phyloP scores from a whole-genome alignment of 148 eudicot species.

The Drosera capensis region DNA sequence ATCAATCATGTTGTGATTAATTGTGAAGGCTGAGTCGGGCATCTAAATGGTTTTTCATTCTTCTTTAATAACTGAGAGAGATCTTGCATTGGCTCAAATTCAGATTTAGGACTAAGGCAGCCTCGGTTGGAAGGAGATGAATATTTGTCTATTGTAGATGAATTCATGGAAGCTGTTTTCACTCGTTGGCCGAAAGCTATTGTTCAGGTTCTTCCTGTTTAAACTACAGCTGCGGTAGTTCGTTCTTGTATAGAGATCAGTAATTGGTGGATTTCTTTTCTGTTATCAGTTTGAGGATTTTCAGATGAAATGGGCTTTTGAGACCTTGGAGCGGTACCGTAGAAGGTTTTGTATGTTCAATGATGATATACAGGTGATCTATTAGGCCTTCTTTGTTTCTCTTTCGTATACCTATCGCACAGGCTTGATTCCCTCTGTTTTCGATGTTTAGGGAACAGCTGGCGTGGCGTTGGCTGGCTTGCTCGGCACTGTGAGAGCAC shows the following conservation, averaged over 20 bases:
- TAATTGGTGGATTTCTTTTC: background rate
- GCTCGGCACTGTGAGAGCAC: conserved; percentile 91
- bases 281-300: conserved; percentile 86
- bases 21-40: no score
- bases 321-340: conserved; percentile 80
- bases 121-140: conserved; percentile 95
- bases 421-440: background rate
- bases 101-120: conserved; percentile 91
- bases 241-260: background rate
- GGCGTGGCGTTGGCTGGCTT: conserved; percentile 98
- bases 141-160: conserved; percentile 72
- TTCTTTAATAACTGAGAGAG: background rate
- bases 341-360: conserved; percentile 90
- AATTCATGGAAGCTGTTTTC: conserved; percentile 90
- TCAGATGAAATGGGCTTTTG: conserved; percentile 99
- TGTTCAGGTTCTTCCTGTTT: conserved; percentile 63
- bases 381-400: background rate
- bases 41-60: no score
- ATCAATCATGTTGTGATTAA: no score
- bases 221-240: no score
- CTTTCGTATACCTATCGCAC: background rate
- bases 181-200: conserved; percentile 99
- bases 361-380: conserved; percentile 86
- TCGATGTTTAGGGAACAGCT: conserved; percentile 70
- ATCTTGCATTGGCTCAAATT: conserved; percentile 4